Percentiles rank a stretch among this genome's conserved stretches.
These are phyloP conservation scores for Taxillus chinensis DNA, from an alignment of 164 flowering plant genomes.

Conservation along the genomic window DNA sequence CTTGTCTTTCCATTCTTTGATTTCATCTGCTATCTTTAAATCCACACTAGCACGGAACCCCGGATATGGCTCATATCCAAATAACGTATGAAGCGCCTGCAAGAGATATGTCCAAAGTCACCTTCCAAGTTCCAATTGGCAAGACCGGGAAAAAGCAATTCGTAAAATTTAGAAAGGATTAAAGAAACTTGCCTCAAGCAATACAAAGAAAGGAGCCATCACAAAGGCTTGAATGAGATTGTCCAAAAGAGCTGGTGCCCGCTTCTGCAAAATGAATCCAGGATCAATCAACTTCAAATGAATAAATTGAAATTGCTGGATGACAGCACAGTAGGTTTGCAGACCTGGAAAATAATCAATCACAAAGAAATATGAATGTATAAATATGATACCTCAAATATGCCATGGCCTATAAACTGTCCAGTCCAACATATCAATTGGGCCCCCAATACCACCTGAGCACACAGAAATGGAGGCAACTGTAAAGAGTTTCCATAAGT, in stretches of 20 bases:
- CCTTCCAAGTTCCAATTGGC: background rate
- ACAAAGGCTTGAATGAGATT: constrained; percentile 55
- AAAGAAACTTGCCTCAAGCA: constrained; percentile 42
- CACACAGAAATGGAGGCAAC: background rate
- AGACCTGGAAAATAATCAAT: background rate
- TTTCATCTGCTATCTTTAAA: constrained; percentile 16
- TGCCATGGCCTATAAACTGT: constrained; percentile 63
- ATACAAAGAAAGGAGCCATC: constrained; percentile 70
- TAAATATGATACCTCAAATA: constrained; percentile 47
- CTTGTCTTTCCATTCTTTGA: constrained; percentile 54
- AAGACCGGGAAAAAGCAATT: background rate
- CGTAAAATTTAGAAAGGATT: background rate
- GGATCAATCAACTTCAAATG: no score
- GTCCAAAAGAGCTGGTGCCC: constrained; percentile 70
- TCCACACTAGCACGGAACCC: constrained; percentile 42
- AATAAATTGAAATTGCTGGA: background rate
- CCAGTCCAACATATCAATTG: constrained; percentile 63
- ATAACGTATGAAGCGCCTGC: constrained; percentile 55
- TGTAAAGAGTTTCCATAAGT: no score
- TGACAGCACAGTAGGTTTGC: background rate
- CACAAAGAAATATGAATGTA: background rate
- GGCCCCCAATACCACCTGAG: constrained; percentile 48
- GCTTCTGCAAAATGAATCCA: constrained; percentile 25
- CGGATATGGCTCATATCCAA: constrained; percentile 79
- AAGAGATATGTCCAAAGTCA: background rate